Base-by-base conservation (phyloP, 2,329 filamentous ascomycete species). In the Sporothrix brunneoviolacea region DNA sequence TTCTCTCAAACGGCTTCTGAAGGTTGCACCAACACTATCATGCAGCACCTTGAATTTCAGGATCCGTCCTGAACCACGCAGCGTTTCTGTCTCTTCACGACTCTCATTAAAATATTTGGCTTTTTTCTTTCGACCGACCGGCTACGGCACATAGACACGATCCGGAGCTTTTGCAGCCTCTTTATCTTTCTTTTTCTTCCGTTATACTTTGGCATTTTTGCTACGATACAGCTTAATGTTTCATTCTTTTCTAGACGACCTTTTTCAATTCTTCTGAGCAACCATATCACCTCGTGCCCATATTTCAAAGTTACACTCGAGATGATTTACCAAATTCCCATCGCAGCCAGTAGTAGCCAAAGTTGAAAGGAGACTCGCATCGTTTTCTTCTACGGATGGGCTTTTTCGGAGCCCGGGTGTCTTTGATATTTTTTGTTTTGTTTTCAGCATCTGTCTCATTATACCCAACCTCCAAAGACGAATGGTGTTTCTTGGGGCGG, bases 101-200 rank as follows among this genome's bases (percentile, higher is more conserved):
- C 48, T 44, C 39, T 48, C 46, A 32, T 48, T 44, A 30, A 45
- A 50, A 36, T 37, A 21, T 33, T 30, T 47, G 27, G 42, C 45
- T 19, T 35, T 21, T 40, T 46, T 39, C 30, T 12, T 33, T 28
- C 10, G 24, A 6, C 24, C 24, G 13, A 43, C 30, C 35, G 22
- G 43, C 43, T 33, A 44, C 48, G 39, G 52, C 48, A 28, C 42
- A 48, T 52, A 50, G 50, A 54, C 15, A 52, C 46, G 46, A 52
- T 8, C 42, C 33, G 38, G 30, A 36, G 43, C 43, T 37, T 32
- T 37, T 24, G 40, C 37, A 16, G 38, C 28, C 40, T 18, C 18
- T 40, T 13, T 24, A n/a, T 28, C 32, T 22, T 49, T 42, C 19
- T 36, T 44, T 18, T 48, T 39, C 39, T 30, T 50, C 10, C 28